Conservation (phyloP, 805 yeast genomes). For the Yamadazyma sp. region DNA sequence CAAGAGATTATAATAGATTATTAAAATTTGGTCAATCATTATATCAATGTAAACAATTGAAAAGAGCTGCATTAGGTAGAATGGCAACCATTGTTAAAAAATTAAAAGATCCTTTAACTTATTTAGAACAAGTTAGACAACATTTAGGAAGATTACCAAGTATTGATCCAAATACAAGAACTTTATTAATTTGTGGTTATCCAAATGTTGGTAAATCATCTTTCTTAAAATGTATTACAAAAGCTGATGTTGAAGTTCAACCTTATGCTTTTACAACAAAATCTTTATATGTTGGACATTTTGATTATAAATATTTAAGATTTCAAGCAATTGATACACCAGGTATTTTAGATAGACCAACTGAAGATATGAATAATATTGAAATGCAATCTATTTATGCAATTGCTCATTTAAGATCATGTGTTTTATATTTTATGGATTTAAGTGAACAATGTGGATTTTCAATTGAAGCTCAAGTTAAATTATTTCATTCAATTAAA, state of each 20-base stretch:
- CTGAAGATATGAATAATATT: conserved; percentile 99
- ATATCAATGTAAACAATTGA: conserved; percentile 97
- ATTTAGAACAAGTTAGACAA: conserved; percentile 98
- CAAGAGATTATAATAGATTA: conserved; percentile 91
- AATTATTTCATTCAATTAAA: conserved; percentile 93
- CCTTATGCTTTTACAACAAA: conserved; percentile 99
- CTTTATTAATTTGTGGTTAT: conserved; percentile 95
- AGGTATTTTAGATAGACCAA: conserved; percentile 97
- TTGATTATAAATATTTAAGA: conserved; percentile 94
- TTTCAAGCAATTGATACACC: conserved; percentile 99
- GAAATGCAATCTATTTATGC: conserved; percentile 99
- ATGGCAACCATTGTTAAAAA: conserved; percentile 98
- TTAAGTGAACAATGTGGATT: conserved; percentile 99
- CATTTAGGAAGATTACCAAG: conserved; percentile 98
- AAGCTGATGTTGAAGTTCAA: conserved; percentile 98
- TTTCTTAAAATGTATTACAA: conserved; percentile 86
- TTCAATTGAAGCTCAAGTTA: conserved; percentile 94
- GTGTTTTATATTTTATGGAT: conserved; percentile 97
- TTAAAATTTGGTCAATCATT: conserved; percentile 96
- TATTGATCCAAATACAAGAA: conserved; percentile 98
- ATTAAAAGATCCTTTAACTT: conserved; percentile 87
- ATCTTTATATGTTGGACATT: conserved; percentile 96
- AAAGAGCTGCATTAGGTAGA: conserved; percentile 98
- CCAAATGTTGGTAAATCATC: conserved; percentile 99
- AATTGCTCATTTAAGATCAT: conserved; percentile 95